Conservation (phyloP, 2,329 filamentous ascomycete species). For the Gaeumannomyces sp. region DNA sequence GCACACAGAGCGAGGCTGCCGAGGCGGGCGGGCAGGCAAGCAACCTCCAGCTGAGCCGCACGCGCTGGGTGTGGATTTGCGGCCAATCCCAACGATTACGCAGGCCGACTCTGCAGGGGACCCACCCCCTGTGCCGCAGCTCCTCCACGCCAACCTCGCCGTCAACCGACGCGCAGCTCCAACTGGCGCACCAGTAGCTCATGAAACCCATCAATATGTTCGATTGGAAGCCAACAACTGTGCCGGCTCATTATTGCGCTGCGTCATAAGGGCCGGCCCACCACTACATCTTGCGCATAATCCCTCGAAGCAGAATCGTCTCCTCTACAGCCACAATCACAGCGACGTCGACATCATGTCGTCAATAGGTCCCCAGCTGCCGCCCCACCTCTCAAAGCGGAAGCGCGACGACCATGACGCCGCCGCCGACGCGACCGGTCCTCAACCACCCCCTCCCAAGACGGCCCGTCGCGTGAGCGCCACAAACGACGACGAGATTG, state of each 20-base stretch:
- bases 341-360: conserved; percentile 42
- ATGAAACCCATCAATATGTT: too few species aligned
- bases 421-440: conserved; percentile 14
- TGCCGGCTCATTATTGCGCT: too few species aligned
- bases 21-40: not conserved
- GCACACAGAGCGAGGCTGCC: not conserved
- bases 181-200: too few species aligned
- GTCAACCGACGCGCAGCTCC: not conserved
- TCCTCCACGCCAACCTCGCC: not conserved
- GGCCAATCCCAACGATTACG: not conserved
- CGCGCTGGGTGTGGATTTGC: conserved; percentile 1
- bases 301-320: not conserved
- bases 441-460: conserved; percentile 38
- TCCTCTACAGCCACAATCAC: not conserved
- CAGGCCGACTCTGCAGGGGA: not conserved
- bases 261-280: too few species aligned
- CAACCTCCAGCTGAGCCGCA: conserved; percentile 1
- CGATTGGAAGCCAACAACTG: too few species aligned
- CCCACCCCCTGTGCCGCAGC: not conserved
- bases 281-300: too few species aligned
- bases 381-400: conserved; percentile 59
- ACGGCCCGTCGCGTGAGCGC: conserved; percentile 41
- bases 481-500: conserved; percentile 45
- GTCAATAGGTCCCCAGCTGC: conserved; percentile 64
- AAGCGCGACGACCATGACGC: conserved; percentile 44